phyloP scores from a whole-genome alignment of 1,284 basidiomycete species.

The Fomitopsis palustris region DNA sequence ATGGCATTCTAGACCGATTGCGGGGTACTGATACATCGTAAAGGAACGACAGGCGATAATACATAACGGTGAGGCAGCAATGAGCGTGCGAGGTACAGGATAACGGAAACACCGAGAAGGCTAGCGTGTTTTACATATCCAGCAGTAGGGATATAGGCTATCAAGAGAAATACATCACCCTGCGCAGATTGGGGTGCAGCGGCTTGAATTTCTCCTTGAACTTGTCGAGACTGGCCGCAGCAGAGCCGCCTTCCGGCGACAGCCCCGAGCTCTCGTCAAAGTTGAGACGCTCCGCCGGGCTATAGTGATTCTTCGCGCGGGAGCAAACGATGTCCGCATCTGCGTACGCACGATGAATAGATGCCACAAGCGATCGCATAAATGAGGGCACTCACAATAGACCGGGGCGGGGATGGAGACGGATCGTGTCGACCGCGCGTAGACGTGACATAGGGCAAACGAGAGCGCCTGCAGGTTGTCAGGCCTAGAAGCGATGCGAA shows the following conservation, averaged over 20 bases:
- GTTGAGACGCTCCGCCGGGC: constrained; percentile 51
- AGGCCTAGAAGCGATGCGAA: constrained; percentile 36
- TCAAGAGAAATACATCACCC: constrained; percentile 49
- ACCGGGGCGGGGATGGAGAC: constrained; percentile 84
- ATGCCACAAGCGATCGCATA: constrained; percentile 5
- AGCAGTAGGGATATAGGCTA: neutral
- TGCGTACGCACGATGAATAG: constrained; percentile 24
- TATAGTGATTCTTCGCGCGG: constrained; percentile 77
- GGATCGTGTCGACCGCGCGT: constrained; percentile 77
- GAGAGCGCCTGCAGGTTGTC: constrained; percentile 69
- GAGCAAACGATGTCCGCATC: constrained; percentile 84
- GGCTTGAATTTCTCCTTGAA: constrained; percentile 57
- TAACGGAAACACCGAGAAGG: neutral
- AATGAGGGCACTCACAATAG: constrained; percentile 56
- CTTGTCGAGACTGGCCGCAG: constrained; percentile 42
- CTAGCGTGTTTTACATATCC: neutral
- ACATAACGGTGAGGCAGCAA: neutral
- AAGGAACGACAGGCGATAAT: neutral
- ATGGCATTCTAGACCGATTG: neutral
- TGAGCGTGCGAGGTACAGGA: neutral
- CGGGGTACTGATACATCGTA: neutral
- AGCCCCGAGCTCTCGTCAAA: constrained; percentile 47
- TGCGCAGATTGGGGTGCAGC: constrained; percentile 44
- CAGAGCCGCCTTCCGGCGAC: constrained; percentile 37
- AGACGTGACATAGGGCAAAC: constrained; percentile 78